Evolutionary conservation across 2,329 filamentous ascomycete genomes (phyloP).

Genomic region (Claviceps fusiformis): DNA sequence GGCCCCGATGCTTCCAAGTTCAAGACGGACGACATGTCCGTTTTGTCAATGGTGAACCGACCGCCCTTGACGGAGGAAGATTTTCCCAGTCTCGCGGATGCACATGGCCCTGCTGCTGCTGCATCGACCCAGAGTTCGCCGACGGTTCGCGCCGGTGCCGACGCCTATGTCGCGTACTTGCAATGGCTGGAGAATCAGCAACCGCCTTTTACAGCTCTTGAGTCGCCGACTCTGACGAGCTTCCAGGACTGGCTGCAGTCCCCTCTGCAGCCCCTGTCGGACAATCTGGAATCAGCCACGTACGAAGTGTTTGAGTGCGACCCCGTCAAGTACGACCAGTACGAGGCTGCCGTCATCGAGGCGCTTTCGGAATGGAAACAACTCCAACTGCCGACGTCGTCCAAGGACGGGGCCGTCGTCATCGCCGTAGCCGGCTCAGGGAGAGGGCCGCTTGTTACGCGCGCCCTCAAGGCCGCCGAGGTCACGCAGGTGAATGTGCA

Average conservation of each 20-base stretch:
- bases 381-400: constrained; percentile 59
- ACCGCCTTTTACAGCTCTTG: constrained; percentile 40
- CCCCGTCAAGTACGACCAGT: constrained; percentile 94
- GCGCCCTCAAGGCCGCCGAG: constrained; percentile 69
- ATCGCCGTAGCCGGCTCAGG: constrained; percentile 90
- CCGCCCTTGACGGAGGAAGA: constrained; percentile 30
- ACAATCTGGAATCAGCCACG: constrained; percentile 92
- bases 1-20: constrained; percentile 32
- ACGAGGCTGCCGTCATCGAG: constrained; percentile 70
- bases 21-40: constrained; percentile 11
- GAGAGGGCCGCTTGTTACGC: constrained; percentile 79
- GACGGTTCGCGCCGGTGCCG: constrained; percentile 10
- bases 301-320: constrained; percentile 99
- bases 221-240: constrained; percentile 37
- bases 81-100: constrained; percentile 61
- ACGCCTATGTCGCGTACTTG: constrained; percentile 60
- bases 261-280: constrained; percentile 82
- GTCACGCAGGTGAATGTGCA: constrained; percentile 65
- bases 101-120: constrained; percentile 24
- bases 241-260: constrained; percentile 94
- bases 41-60: constrained; percentile 14
- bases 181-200: constrained; percentile 75
- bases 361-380: constrained; percentile 69
- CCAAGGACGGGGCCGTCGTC: constrained; percentile 57
- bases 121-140: constrained; percentile 16